Evolutionary conservation across 139 green algal species (phyloP).

Genomic region (Mychonastes homosphaera): DNA sequence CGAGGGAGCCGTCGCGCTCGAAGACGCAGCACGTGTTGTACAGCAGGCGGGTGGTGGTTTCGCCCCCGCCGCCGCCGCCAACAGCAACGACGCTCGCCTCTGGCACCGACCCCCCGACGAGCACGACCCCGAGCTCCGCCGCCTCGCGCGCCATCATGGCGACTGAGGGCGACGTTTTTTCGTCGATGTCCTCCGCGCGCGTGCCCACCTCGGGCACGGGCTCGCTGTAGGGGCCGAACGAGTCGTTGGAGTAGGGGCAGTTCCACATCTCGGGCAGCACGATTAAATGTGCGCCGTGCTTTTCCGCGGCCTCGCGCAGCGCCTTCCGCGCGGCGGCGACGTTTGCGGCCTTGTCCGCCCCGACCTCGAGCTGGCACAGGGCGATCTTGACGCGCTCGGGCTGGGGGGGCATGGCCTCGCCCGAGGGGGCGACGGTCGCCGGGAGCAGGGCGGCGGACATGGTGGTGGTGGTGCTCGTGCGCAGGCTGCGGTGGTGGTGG

Average conservation of each 20-base stretch:
- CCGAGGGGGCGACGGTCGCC: no score
- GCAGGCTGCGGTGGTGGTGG: no score
- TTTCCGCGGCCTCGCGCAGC: not conserved
- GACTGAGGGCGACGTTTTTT: conserved; percentile 28
- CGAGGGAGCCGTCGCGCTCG: conserved; percentile 37
- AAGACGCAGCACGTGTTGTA: conserved; percentile 99
- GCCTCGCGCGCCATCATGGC: conserved; percentile 18
- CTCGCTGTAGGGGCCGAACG: conserved; percentile 82
- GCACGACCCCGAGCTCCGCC: conserved; percentile 21
- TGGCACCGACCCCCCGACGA: conserved; percentile 79
- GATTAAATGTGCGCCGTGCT: conserved; percentile 22
- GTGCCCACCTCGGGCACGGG: no score
- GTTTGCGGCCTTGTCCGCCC: conserved; percentile 76
- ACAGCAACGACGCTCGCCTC: conserved; percentile 34
- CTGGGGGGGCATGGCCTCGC: no score
- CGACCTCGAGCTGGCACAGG: conserved; percentile 79
- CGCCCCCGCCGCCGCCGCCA: no score
- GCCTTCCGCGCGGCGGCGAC: conserved; percentile 46
- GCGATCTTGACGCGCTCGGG: conserved; percentile 87
- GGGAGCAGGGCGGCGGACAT: no score
- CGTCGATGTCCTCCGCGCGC: conserved; percentile 83
- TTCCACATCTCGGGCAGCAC: conserved; percentile 96
- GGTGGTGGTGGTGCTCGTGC: no score
- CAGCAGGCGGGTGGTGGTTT: conserved; percentile 56
- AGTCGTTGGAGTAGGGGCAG: conserved; percentile 94